Conservation (phyloP, 2,329 filamentous ascomycete genomes). For the Berkeleyomyces rouxiae region DNA sequence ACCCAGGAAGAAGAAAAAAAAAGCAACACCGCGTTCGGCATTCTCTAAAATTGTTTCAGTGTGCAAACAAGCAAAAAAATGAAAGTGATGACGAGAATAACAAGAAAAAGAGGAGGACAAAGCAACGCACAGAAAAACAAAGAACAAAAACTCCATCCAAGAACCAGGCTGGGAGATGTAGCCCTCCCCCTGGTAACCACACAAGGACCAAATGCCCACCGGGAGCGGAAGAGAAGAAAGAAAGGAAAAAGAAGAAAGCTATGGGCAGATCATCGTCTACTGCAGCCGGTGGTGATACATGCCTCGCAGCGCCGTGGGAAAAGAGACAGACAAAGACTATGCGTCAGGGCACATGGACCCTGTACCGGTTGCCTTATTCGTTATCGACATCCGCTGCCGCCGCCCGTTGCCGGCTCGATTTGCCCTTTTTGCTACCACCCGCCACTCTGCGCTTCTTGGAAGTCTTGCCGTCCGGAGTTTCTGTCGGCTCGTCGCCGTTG, state of each 20-base stretch:
- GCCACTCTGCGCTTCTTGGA: conserved; percentile 39
- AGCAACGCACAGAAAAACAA: not conserved
- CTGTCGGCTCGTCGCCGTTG: conserved; percentile 59
- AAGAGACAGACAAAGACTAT: not conserved
- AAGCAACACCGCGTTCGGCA: not conserved
- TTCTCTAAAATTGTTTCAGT: not conserved
- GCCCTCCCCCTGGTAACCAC: too few relatives aligned
- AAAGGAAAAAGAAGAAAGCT: not conserved
- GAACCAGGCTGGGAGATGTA: not conserved
- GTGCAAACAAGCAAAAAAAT: not conserved
- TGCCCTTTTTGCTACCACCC: conserved; percentile 35
- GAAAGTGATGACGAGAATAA: conserved; percentile 1
- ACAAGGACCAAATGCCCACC: too few relatives aligned
- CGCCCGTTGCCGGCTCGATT: conserved; percentile 51
- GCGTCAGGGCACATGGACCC: not conserved
- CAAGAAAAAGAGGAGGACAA: not conserved
- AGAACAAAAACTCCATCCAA: not conserved
- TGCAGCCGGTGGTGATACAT: not conserved
- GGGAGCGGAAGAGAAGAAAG: not conserved
- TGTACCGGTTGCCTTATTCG: not conserved
- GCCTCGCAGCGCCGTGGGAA: not conserved
- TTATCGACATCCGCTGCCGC: conserved; percentile 46
- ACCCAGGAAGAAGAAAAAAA: not conserved
- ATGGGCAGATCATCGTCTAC: not conserved
- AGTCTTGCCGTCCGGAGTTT: conserved; percentile 32